phyloP scores from a whole-genome alignment of 139 green algal species.

The Zygnema circumcarinatum region DNA sequence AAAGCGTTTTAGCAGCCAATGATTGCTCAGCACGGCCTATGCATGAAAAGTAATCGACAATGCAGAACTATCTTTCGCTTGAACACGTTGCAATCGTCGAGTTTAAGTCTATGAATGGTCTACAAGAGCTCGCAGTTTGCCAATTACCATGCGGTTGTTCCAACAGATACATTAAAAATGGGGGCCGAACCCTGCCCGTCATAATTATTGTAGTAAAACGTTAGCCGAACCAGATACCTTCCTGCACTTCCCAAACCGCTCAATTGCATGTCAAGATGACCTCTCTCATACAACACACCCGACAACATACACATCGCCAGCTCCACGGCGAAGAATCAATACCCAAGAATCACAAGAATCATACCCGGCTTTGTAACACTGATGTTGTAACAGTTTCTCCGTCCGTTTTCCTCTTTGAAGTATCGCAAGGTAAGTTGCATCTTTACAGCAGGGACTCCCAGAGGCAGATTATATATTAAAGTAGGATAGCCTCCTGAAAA shows the following conservation, averaged over 20 bases:
- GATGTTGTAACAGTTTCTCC: constrained; percentile 12
- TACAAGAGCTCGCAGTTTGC: too few species aligned
- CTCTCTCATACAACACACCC: background rate
- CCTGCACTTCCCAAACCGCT: constrained; percentile 11
- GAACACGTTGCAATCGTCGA: too few species aligned
- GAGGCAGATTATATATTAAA: background rate
- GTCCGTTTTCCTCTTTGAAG: background rate
- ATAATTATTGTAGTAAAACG: constrained; percentile 43
- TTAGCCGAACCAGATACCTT: constrained; percentile 39
- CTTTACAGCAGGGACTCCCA: background rate
- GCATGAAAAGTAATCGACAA: too few species aligned
- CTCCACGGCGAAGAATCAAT: background rate
- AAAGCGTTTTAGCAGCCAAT: too few species aligned
- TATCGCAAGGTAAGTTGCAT: background rate
- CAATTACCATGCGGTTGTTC: background rate
- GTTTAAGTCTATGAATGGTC: too few species aligned
- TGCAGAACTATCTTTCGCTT: too few species aligned
- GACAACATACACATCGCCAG: background rate
- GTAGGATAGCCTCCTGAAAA: background rate
- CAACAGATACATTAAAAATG: constrained; percentile 42
- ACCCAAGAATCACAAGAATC: too few species aligned
- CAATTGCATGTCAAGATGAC: too few species aligned
- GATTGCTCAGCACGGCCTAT: too few species aligned
- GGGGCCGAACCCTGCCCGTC: constrained; percentile 6
- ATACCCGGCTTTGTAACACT: background rate